Evolutionary conservation across 2,329 filamentous ascomycete genomes (phyloP), one percentile per base, ranked within the genome.

Genomic region (Stagonosporopsis chrysanthemi): DNA sequence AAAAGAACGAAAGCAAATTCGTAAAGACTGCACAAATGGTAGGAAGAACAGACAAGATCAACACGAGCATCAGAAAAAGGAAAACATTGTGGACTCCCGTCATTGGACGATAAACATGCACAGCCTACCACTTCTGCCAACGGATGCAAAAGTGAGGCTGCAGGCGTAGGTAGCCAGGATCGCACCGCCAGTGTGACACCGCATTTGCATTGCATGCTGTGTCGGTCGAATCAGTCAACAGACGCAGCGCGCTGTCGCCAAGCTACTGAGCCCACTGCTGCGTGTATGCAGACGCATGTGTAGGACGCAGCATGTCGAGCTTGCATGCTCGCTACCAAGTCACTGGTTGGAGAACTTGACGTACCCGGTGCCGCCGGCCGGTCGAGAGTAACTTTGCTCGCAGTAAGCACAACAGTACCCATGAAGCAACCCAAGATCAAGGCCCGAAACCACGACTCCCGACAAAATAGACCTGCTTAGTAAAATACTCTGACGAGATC

Each of bases 401-500:
- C 31, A 33, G 31, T 33, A n/a, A 33, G 31, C 31, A 3, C 31
- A 29, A n/a, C 14, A 3, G 14, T 9, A 19, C n/a, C n/a, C 9
- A 19, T 4, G 3, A 17, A 38, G 7, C 36, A 22, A 17, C 9
- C 14, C 12, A 15, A 39, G 12, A 22, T 41, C 4, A 35, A n/a
- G 7, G 28, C 29, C 11, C 12, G 4, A 7, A 46, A 41, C 29
- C 2, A 15, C 29, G 6, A 15, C n/a, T 15, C 17, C 33, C 8
- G n/a, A 24, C 15, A 12, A 9, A 22, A 15, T 17, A 4, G 14
- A 23, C 23, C 5, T 12, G n/a, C 19, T 66, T 61, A 76, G 58
- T 71, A 75, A 49, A 75, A 76, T 1, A 70, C 57, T n/a, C 68
- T 66, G 15, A 70, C 46, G 6, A 52, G 45, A 1, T 58, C 57